phyloP scores from a whole-genome alignment of 2,329 filamentous ascomycete species.

The Ramularia endophylla region DNA sequence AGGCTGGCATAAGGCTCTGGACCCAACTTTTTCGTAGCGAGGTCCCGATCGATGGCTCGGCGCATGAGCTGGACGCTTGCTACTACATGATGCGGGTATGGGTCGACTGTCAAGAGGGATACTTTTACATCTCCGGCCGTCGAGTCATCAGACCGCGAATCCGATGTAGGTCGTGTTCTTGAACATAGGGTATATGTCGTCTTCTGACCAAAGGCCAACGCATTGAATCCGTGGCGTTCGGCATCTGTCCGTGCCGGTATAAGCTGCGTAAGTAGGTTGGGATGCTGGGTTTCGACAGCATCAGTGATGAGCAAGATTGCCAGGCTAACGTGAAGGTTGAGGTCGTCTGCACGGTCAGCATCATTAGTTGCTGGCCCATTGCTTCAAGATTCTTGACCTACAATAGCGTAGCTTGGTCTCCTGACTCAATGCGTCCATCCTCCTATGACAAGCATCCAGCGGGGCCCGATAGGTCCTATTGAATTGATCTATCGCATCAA shows the following conservation, averaged over 20 bases:
- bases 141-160: neutral
- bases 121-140: neutral
- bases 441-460: slow-evolving; percentile 9
- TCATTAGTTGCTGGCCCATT: neutral
- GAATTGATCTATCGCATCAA: slow-evolving; percentile 8
- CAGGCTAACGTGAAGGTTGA: slow-evolving; percentile 7
- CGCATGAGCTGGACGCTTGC: slow-evolving; percentile 10
- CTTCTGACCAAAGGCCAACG: slow-evolving; percentile 8
- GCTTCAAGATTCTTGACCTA: neutral
- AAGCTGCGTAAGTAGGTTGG: slow-evolving; percentile 7
- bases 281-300: slow-evolving; percentile 7
- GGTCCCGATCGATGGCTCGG: slow-evolving; percentile 9
- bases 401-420: slow-evolving; percentile 9
- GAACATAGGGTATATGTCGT: slow-evolving; percentile 3
- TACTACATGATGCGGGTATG: slow-evolving; percentile 10
- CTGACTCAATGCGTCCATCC: slow-evolving; percentile 5
- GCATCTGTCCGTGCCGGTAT: slow-evolving; percentile 6
- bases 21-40: slow-evolving; percentile 4
- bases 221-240: slow-evolving; percentile 7
- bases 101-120: slow-evolving; percentile 7
- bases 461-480: slow-evolving; percentile 6
- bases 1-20: slow-evolving; percentile 4
- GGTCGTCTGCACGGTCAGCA: neutral
- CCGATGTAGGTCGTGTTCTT: too few species aligned
- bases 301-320: slow-evolving; percentile 7